These are phyloP conservation scores for Davidsoniella eucalypti DNA, from an alignment of 2,329 filamentous ascomycete genomes.

Conservation along the genomic window DNA sequence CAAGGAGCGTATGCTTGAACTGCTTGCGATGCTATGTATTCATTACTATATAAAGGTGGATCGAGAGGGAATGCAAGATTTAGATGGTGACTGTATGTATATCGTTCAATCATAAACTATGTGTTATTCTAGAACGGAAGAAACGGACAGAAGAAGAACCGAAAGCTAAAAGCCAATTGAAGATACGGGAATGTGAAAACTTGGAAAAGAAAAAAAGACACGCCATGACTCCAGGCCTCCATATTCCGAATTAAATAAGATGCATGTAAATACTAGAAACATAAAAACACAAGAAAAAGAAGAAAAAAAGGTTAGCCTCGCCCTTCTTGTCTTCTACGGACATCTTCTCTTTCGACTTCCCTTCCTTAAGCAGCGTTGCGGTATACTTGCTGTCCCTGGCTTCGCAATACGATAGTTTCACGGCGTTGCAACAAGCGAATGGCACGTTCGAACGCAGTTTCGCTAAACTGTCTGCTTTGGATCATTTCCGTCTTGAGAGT, in stretches of 20 bases:
- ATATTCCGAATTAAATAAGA: not conserved
- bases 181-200: too few relatives aligned
- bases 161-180: too few relatives aligned
- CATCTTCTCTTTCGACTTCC: not conserved
- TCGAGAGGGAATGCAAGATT: too few relatives aligned
- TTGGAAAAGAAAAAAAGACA: not conserved
- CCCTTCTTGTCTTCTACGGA: not conserved
- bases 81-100: too few relatives aligned
- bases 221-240: not conserved
- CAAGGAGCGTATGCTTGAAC: too few relatives aligned
- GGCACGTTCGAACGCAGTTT: constrained; percentile 70
- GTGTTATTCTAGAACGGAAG: too few relatives aligned
- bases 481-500: constrained; percentile 83
- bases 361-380: constrained; percentile 45
- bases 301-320: too few relatives aligned
- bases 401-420: constrained; percentile 70
- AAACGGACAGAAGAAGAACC: too few relatives aligned
- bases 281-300: not conserved
- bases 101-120: too few relatives aligned
- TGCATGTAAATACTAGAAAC: not conserved
- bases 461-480: constrained; percentile 76
- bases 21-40: too few relatives aligned
- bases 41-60: too few relatives aligned
- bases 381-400: constrained; percentile 60
- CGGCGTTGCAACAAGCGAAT: constrained; percentile 73